Percentiles rank a stretch among this genome's conserved stretches.
Evolutionary conservation across 352 stramenopile species (phyloP).

Genomic region (Globisporangium iwayamae): DNA sequence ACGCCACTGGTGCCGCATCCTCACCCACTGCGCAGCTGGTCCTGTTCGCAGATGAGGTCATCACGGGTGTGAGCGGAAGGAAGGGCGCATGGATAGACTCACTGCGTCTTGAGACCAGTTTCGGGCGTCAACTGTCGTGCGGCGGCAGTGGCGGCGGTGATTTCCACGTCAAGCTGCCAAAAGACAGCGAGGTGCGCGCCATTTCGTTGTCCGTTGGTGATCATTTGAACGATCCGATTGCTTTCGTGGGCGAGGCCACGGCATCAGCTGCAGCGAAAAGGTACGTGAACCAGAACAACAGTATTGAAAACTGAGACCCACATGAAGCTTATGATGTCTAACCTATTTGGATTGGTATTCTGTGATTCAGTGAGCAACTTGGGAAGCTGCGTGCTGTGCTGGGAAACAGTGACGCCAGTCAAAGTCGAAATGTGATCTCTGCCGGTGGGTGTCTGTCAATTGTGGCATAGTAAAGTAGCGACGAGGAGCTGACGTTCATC

Average conservation of each 20-base stretch:
- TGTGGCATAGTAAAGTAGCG: too few relatives aligned
- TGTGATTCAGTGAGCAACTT: slow-evolving; percentile 20
- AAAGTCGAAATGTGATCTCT: slow-evolving; percentile 25
- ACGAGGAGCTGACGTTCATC: not conserved
- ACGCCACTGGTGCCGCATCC: slow-evolving; percentile 23
- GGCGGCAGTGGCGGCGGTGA: slow-evolving; percentile 57
- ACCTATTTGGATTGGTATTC: not conserved
- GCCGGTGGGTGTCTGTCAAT: slow-evolving; percentile 24
- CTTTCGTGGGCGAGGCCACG: slow-evolving; percentile 35
- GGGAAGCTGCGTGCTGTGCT: slow-evolving; percentile 23
- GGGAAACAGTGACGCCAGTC: slow-evolving; percentile 11
- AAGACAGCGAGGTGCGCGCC: slow-evolving; percentile 46
- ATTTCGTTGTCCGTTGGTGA: slow-evolving; percentile 63
- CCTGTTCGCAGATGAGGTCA: slow-evolving; percentile 46
- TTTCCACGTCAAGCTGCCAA: slow-evolving; percentile 37
- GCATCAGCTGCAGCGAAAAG: not conserved
- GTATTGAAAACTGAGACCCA: not conserved
- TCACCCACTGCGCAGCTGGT: slow-evolving; percentile 32
- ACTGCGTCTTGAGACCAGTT: slow-evolving; percentile 63
- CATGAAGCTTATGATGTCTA: not conserved
- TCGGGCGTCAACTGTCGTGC: slow-evolving; percentile 47
- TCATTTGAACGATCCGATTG: slow-evolving; percentile 55
- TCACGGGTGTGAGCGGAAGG: slow-evolving; percentile 45
- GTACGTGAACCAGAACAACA: not conserved
- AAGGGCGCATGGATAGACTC: slow-evolving; percentile 78